phyloP scores from a whole-genome alignment of 495 filamentous ascomycete species.

The Penicillium cosmopolitanum region DNA sequence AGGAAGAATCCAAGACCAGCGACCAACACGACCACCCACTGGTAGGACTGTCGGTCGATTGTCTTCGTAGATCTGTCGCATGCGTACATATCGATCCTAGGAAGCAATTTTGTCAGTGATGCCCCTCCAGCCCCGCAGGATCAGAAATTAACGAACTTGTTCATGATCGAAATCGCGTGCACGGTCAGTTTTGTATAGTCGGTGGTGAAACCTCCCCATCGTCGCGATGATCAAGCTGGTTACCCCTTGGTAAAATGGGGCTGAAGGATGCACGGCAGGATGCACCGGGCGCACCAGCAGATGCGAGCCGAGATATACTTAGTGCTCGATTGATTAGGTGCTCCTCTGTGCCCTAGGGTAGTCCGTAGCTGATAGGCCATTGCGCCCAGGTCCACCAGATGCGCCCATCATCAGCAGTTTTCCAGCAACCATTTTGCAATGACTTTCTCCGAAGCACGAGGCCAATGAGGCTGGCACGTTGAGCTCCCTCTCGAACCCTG shows the following conservation, averaged over 20 bases:
- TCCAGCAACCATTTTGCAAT: not conserved
- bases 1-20: constrained; percentile 71
- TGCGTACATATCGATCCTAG: constrained; percentile 52
- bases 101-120: not conserved
- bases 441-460: constrained; percentile 4
- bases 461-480: constrained; percentile 19
- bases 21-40: constrained; percentile 58
- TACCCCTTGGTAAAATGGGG: not conserved
- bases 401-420: not conserved
- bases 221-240: constrained; percentile 7
- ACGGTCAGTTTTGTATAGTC: constrained; percentile 53
- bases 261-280: constrained; percentile 5
- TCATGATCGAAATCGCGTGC: constrained; percentile 55
- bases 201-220: constrained; percentile 44
- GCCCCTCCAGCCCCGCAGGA: not conserved
- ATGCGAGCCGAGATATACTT: constrained; percentile 10
- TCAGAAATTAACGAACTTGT: constrained; percentile 32
- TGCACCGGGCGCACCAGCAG: constrained; percentile 5
- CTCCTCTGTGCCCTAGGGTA: not conserved
- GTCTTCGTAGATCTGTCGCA: constrained; percentile 55
- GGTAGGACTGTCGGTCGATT: constrained; percentile 50
- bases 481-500: constrained; percentile 6
- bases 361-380: not conserved
- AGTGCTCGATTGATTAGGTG: constrained; percentile 1
- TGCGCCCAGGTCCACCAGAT: not conserved